These are phyloP conservation scores for Spergularia marina DNA, from an alignment of 148 eudicot species.

Conservation along the genomic window DNA sequence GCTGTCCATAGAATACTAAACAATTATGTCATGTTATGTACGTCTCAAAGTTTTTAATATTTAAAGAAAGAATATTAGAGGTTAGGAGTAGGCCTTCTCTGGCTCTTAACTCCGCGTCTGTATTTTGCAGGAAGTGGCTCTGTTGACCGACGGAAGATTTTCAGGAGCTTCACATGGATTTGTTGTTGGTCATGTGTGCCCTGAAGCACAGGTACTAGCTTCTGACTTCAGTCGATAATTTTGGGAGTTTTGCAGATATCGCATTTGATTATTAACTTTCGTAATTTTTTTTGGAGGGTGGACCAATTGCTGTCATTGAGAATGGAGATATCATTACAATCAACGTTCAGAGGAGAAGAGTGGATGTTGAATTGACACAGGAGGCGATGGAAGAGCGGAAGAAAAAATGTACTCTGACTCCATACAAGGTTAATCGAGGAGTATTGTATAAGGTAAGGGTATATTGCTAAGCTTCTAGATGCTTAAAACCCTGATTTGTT, in stretches of 20 bases:
- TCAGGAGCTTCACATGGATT: constrained; percentile 98
- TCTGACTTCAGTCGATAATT: neutral
- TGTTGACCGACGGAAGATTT: constrained; percentile 93
- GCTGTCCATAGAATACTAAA: no score
- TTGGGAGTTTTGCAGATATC: no score
- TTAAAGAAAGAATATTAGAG: no score
- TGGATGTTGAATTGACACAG: constrained; percentile 71
- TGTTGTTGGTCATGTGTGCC: constrained; percentile 93
- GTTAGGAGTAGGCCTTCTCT: no score
- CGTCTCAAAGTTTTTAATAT: no score
- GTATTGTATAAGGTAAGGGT: constrained; percentile 71
- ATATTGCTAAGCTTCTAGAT: neutral
- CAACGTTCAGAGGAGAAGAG: constrained; percentile 63
- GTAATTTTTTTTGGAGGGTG: constrained; percentile 63
- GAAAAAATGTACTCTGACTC: constrained; percentile 65
- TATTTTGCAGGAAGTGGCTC: constrained; percentile 68
- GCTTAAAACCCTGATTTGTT: neutral
- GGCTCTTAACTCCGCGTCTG: neutral
- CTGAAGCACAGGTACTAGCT: constrained; percentile 78
- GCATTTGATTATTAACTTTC: neutral
- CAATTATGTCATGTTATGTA: no score
- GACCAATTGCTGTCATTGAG: constrained; percentile 78
- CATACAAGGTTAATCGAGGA: constrained; percentile 70
- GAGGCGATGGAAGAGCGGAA: constrained; percentile 59
- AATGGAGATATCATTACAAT: constrained; percentile 78